Conservation (phyloP, 495 filamentous ascomycete species). For the Penicillium coprophilum region DNA sequence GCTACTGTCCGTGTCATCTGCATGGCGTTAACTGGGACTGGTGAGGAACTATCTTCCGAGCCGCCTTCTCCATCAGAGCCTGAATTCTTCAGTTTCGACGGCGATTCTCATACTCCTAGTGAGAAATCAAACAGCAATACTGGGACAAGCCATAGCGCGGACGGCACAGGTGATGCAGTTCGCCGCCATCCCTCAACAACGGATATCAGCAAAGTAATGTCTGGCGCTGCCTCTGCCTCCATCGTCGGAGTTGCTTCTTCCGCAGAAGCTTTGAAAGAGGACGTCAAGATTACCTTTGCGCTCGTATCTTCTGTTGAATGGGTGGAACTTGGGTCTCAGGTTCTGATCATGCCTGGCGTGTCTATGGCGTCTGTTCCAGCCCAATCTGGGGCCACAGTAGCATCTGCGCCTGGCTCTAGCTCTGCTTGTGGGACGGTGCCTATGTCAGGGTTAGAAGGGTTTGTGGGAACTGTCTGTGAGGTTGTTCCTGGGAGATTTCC, state of each 20-base stretch:
- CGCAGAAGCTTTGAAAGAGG: slow-evolving; percentile 26
- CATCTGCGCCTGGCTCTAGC: slow-evolving; percentile 18
- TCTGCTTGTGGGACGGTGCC: not conserved
- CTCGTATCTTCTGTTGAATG: slow-evolving; percentile 78
- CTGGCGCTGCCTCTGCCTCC: slow-evolving; percentile 6
- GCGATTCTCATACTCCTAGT: slow-evolving; percentile 44
- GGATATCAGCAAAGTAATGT: slow-evolving; percentile 30
- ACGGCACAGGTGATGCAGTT: not conserved
- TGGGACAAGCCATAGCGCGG: not conserved
- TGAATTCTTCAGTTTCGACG: slow-evolving; percentile 67
- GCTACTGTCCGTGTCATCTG: slow-evolving; percentile 69
- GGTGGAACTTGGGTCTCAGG: slow-evolving; percentile 75
- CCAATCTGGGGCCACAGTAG: slow-evolving; percentile 27
- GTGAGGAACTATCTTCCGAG: slow-evolving; percentile 31
- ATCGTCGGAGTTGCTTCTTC: slow-evolving; percentile 16
- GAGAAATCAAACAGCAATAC: slow-evolving; percentile 17
- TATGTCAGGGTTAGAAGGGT: slow-evolving; percentile 47
- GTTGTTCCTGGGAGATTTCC: slow-evolving; percentile 30
- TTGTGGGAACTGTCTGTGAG: slow-evolving; percentile 47
- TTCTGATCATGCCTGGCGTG: slow-evolving; percentile 72
- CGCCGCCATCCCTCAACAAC: slow-evolving; percentile 16
- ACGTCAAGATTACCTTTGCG: slow-evolving; percentile 69
- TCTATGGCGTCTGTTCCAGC: slow-evolving; percentile 33
- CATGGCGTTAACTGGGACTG: slow-evolving; percentile 40
- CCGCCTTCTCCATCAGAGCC: slow-evolving; percentile 40